A percentile compares a stretch with the other conserved stretches of the same genome.
Conservation (phyloP, 106 monocot species). For the Platanthera guangdongensis region DNA sequence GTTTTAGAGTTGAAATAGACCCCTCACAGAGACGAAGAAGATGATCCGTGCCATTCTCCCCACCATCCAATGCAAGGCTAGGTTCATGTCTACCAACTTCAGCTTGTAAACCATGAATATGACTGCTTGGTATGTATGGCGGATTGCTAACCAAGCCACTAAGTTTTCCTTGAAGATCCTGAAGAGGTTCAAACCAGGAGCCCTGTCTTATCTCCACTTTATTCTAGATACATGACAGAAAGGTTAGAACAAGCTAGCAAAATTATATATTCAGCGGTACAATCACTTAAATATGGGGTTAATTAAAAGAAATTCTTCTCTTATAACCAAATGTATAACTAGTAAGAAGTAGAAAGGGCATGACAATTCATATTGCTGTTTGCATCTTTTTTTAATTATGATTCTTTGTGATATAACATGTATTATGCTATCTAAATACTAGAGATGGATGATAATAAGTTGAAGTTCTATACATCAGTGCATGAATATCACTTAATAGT, state of each 20-base stretch:
- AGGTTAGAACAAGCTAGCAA: background rate
- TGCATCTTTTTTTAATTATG: background rate
- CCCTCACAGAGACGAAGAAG: constrained; percentile 84
- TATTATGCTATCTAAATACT: background rate
- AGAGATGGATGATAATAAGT: background rate
- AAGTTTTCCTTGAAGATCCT: constrained; percentile 67
- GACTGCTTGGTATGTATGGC: constrained; percentile 80
- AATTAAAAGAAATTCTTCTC: background rate
- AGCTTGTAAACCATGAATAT: constrained; percentile 68
- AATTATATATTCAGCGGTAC: background rate
- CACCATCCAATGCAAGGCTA: constrained; percentile 77
- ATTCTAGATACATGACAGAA: constrained; percentile 25
- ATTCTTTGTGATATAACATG: background rate
- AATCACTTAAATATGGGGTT: background rate
- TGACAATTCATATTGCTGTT: background rate
- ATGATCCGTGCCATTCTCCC: constrained; percentile 59
- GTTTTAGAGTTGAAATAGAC: constrained; percentile 38
- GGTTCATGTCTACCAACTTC: constrained; percentile 87
- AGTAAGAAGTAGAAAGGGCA: background rate
- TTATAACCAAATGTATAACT: background rate
- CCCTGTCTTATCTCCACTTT: constrained; percentile 83
- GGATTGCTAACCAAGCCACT: constrained; percentile 82
- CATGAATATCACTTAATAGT: background rate
- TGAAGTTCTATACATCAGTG: background rate
- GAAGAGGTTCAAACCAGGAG: constrained; percentile 81